Conservation (phyloP, 163 green algal genomes). For the Chlamydomonas reinhardtii region DNA sequence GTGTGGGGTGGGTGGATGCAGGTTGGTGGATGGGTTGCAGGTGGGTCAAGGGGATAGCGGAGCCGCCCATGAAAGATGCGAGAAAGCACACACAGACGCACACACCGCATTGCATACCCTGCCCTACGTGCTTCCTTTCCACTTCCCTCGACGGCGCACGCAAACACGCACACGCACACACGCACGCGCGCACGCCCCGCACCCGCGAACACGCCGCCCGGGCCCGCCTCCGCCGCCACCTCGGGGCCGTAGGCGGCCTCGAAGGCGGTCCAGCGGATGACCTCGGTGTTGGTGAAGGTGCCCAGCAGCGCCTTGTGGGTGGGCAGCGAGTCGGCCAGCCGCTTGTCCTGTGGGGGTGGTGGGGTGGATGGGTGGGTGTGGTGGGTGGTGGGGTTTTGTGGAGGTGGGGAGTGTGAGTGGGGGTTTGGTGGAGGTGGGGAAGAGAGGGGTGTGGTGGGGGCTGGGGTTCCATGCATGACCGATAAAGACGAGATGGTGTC, state of each 20-base stretch:
- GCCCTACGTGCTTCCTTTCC: no score
- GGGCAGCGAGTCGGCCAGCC: conserved; percentile 81
- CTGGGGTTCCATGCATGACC: no score
- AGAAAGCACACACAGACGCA: no score
- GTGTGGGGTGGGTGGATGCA: background rate
- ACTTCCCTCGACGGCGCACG: no score
- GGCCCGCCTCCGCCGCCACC: conserved; percentile 70
- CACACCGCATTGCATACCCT: no score
- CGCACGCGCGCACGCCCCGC: no score
- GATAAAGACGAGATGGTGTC: no score
- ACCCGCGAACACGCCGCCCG: conserved; percentile 55
- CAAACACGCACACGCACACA: no score
- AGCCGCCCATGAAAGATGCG: no score
- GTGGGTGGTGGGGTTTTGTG: background rate
- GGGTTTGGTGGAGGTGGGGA: background rate
- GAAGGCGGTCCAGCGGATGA: conserved; percentile 73
- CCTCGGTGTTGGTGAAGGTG: conserved; percentile 92
- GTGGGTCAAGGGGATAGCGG: no score
- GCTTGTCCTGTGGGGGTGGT: conserved; percentile 74
- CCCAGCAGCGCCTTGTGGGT: conserved; percentile 87
- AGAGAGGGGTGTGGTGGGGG: background rate
- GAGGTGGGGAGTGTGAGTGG: background rate
- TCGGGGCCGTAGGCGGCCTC: conserved; percentile 74
- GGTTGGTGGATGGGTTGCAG: background rate
- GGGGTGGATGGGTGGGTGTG: no score